Evolutionary conservation across 306 rosid genomes (phyloP), one percentile per base, ranked within the genome.

Genomic region (Rubus parviflorus): DNA sequence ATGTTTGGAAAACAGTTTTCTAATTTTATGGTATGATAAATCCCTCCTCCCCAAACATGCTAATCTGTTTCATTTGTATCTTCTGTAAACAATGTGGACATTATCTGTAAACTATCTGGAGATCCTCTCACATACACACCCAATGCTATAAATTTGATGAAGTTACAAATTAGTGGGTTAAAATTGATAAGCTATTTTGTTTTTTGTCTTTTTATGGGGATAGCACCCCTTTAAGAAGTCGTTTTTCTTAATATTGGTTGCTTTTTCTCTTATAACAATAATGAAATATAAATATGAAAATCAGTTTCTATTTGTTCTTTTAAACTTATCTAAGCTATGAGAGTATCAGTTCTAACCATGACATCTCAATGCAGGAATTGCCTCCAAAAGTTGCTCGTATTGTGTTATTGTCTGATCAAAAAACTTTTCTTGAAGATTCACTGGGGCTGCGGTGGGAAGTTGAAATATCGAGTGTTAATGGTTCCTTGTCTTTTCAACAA

Each of bases 351-450:
- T 68, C 47, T 84, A 37, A 53, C 20, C 56, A 37, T 79, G 6
- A 52, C 70, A 41, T 78, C 38, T 41, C 61, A 53, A 58, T 75
- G 85, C 91, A 93, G 96, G 77, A 66, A 70, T 77, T 93, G 61
- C 97, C 97, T 72, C 88, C 94, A 35, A 85, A 73, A 35, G 87
- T 93, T 72, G 77, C 82, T 70, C 54, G 60, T 25, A 78, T 60
- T 9, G 67, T 85, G 72, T 67, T 88, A 72, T 74, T 86, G 87
- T 78, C 84, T 60, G 38, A 68, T 77, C 20, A 86, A 81, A 71
- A 73, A 61, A 70, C 84, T 60, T 73, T 52, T 69, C 88, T 93
- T 16, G 85, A 85, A 83, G 96, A 90, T 80, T 76, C 83, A 68
- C 64, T 30, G 12, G 91, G 88, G 69, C n/a, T 14, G 71, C 81